These are phyloP conservation scores for Streptanthus diversifolius DNA, from an alignment of 345 rosid species.

Conservation along the genomic window DNA sequence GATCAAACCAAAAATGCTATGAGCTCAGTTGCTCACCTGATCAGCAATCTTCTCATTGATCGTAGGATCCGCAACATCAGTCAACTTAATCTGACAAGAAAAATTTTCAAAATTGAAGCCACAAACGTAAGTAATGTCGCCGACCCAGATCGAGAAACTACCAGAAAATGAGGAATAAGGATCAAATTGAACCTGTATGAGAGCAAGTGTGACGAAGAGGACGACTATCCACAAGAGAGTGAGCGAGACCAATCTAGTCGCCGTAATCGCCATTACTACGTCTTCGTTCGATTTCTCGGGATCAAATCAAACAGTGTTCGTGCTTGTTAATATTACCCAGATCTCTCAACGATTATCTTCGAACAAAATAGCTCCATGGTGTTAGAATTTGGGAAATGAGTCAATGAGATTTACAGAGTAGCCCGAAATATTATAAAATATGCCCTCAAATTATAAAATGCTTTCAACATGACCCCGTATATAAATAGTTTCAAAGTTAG, in stretches of 20 bases:
- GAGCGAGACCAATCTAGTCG: constrained; percentile 45
- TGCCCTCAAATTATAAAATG: neutral
- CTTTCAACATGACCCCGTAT: neutral
- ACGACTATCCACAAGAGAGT: constrained; percentile 54
- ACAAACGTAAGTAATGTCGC: neutral
- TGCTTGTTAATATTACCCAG: neutral
- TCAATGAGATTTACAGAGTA: neutral
- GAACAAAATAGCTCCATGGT: neutral
- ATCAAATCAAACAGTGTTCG: neutral
- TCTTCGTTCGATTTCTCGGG: neutral
- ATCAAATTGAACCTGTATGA: constrained; percentile 54
- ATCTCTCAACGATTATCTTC: neutral
- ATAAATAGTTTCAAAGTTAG: neutral
- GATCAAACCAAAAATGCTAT: neutral
- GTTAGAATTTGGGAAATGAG: constrained; percentile 2
- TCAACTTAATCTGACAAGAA: constrained; percentile 48
- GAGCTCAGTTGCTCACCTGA: constrained; percentile 31
- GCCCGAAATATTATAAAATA: neutral
- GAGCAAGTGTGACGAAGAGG: constrained; percentile 59
- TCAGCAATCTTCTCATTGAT: constrained; percentile 33
- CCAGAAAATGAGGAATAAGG: neutral
- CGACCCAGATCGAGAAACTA: neutral
- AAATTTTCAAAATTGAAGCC: neutral
- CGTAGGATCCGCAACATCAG: constrained; percentile 45
- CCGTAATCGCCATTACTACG: constrained; percentile 49